These are phyloP conservation scores for Saccharomycopsis fermentans DNA, from an alignment of 805 yeast genomes.

Conservation along the genomic window DNA sequence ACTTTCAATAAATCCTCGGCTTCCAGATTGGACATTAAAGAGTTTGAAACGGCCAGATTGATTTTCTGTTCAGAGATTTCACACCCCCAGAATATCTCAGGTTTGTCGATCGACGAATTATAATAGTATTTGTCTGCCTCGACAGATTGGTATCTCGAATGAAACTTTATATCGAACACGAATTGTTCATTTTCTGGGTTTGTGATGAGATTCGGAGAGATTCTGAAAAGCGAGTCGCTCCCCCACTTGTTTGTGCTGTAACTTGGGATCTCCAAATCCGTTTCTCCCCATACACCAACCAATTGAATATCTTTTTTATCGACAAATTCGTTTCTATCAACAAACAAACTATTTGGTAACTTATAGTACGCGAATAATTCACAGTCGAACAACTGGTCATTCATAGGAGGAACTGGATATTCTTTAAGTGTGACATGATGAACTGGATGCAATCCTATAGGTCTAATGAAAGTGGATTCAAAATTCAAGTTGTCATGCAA, in stretches of 20 bases:
- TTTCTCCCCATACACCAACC: conserved; percentile 33
- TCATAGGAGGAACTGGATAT: conserved; percentile 16
- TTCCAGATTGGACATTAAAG: neutral
- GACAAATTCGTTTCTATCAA: conserved; percentile 33
- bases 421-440: conserved; percentile 10
- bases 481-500: neutral
- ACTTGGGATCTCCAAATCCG: conserved; percentile 35
- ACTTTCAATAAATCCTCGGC: conserved; percentile 2
- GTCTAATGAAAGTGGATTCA: conserved; percentile 6
- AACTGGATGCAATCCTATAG: conserved; percentile 15
- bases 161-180: conserved; percentile 6
- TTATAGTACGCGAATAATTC: conserved; percentile 29
- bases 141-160: conserved; percentile 15
- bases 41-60: neutral
- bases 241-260: conserved; percentile 33
- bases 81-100: conserved; percentile 19
- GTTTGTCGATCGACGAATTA: conserved; percentile 8
- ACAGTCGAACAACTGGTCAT: conserved; percentile 22
- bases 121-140: neutral
- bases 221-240: conserved; percentile 24
- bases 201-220: conserved; percentile 4
- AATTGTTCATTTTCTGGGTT: neutral
- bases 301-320: conserved; percentile 21
- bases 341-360: conserved; percentile 29
- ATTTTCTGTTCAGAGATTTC: conserved; percentile 7